These are phyloP conservation scores for Melampsora occidentalis DNA, from an alignment of 1,284 basidiomycete genomes.

Conservation along the genomic window DNA sequence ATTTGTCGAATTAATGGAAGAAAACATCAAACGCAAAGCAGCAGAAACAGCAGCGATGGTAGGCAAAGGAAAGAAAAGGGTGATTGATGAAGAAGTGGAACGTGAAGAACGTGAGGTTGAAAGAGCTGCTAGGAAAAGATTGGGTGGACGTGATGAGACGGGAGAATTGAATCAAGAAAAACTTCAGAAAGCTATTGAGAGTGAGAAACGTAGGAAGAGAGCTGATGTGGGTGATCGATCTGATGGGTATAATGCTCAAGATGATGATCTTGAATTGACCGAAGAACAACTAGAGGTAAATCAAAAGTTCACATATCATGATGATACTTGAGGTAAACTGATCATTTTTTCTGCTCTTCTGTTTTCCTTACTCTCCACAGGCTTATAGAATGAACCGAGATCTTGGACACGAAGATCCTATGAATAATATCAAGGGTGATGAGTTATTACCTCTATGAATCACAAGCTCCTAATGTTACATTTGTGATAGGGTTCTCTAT, in stretches of 20 bases:
- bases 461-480: neutral
- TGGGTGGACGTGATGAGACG: slow-evolving; percentile 59
- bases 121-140: slow-evolving; percentile 53
- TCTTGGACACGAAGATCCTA: slow-evolving; percentile 71
- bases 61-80: slow-evolving; percentile 39
- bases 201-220: slow-evolving; percentile 71
- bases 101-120: slow-evolving; percentile 50
- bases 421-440: slow-evolving; percentile 75
- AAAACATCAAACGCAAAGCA: slow-evolving; percentile 48
- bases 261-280: slow-evolving; percentile 55
- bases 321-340: slow-evolving; percentile 58
- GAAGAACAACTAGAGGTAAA: slow-evolving; percentile 63
- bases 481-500: no score
- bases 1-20: slow-evolving; percentile 53
- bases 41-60: slow-evolving; percentile 28
- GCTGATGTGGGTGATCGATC: slow-evolving; percentile 63
- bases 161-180: slow-evolving; percentile 69
- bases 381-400: slow-evolving; percentile 71
- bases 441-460: slow-evolving; percentile 51
- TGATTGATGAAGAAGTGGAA: slow-evolving; percentile 39
- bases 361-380: slow-evolving; percentile 60
- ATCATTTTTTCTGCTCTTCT: slow-evolving; percentile 65
- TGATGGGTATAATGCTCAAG: slow-evolving; percentile 55
- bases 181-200: slow-evolving; percentile 67
- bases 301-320: slow-evolving; percentile 58